Base-by-base conservation (phyloP, 306 rosid genomes). In the Vicia villosa region DNA sequence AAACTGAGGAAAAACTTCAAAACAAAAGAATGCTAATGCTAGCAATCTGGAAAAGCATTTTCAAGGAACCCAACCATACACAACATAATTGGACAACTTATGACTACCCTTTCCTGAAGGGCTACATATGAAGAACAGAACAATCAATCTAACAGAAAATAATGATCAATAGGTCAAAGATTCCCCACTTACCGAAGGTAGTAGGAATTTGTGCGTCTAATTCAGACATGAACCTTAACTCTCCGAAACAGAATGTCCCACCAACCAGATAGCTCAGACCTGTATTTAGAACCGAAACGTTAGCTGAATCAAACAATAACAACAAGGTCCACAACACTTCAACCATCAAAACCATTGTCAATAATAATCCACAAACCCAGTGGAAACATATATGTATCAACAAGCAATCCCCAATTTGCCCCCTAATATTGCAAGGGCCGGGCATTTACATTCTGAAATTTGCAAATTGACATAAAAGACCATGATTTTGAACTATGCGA, bases 211-310 rank as follows among this genome's bases (percentile, higher is more conserved):
- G 91, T 50, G 26, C 75, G 82, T 88, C 95, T 76, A 82, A 73
- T 66, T 88, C 95, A 88, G 95, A 88, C 95, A 88, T 88, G 89
- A 88, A 88, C 67, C 72, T 88, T 79, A 40, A 77, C 77, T 82
- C 77, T 78, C 74, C 70, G 26, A 55, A 26, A 43, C 68, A 47
- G 75, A 74, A 68, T 65, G 56, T n/a, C 75, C 84, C 62, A 58
- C 79, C 72, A 64, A 83, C 84, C 74, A 52, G 77, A 82, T 69
- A 26, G 86, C 81, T 71, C 82, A 78, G 42, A 71, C 85, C 89
- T 82, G 69, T 9, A 86, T 30, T n/a, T 22, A 16, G 17, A 61
- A 38, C 41, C 26, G 15, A 40, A 40, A 58, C 10, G 47, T 58
- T 14, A 45, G 74, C 11, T 15, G 5, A 47, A 61, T 46, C 10